phyloP scores from a whole-genome alignment of 2,329 filamentous ascomycete genomes.

The Aspergillus cejpii region DNA sequence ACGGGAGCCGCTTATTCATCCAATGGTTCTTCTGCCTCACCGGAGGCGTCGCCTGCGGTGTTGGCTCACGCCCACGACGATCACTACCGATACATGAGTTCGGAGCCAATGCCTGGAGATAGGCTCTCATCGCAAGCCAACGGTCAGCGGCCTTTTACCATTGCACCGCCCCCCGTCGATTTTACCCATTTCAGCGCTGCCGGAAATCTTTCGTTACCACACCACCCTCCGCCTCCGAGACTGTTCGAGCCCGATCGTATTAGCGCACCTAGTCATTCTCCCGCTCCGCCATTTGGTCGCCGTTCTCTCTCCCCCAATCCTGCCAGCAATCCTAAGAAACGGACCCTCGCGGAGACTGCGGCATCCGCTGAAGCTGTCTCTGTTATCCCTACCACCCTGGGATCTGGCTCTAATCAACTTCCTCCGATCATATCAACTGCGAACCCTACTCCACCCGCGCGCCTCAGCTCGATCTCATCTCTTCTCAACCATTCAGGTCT shows the following conservation, averaged over 20 bases:
- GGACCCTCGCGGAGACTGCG: conserved; percentile 31
- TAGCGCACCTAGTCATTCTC: conserved; percentile 20
- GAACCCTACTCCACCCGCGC: conserved; percentile 45
- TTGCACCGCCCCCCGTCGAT: conserved; percentile 44
- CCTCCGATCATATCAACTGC: conserved; percentile 35
- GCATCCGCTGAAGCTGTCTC: conserved; percentile 22
- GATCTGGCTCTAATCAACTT: conserved; percentile 34
- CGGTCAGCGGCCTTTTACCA: conserved; percentile 24
- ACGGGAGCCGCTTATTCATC: conserved; percentile 37
- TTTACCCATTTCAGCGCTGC: conserved; percentile 42
- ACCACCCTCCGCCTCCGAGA: conserved; percentile 27
- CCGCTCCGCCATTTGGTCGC: conserved; percentile 26
- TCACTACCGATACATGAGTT: conserved; percentile 31
- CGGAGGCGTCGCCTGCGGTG: conserved; percentile 34
- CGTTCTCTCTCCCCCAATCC: conserved; percentile 31
- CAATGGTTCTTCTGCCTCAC: conserved; percentile 39
- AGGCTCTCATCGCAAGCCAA: conserved; percentile 38
- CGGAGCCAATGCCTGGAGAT: conserved; percentile 30
- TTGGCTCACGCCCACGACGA: conserved; percentile 28
- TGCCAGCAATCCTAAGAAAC: conserved; percentile 31
- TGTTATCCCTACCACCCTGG: conserved; percentile 27
- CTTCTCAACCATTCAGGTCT: conserved; percentile 56
- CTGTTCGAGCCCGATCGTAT: conserved; percentile 29
- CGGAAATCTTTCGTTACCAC: conserved; percentile 28
- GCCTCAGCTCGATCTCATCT: conserved; percentile 68